Conservation (phyloP, 106 monocot genomes). For the Agapanthus africanus region DNA sequence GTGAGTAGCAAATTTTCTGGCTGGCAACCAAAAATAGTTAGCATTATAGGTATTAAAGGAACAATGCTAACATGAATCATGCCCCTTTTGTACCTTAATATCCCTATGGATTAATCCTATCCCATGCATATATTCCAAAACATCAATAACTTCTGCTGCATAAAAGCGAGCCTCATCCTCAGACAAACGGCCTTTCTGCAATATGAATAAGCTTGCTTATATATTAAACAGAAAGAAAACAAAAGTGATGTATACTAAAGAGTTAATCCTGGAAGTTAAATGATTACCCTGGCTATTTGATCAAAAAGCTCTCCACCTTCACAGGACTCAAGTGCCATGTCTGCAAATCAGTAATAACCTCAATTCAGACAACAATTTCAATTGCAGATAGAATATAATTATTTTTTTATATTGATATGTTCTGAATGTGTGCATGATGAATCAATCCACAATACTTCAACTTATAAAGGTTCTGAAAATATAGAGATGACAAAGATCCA, state of each 20-base stretch:
- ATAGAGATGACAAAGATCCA: neutral
- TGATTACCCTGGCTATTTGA: constrained; percentile 77
- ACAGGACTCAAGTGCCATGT: constrained; percentile 98
- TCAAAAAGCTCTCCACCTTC: constrained; percentile 99
- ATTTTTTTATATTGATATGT: neutral
- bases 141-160: constrained; percentile 96
- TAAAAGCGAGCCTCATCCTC: constrained; percentile 95
- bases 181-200: constrained; percentile 75
- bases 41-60: neutral
- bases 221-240: neutral
- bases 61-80: constrained; percentile 4
- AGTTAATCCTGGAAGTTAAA: neutral
- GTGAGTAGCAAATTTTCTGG: constrained; percentile 97
- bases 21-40: constrained; percentile 49
- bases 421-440: neutral
- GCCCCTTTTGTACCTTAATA: constrained; percentile 67
- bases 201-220: constrained; percentile 8
- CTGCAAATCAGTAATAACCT: constrained; percentile 42
- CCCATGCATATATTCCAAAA: constrained; percentile 85
- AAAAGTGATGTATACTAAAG: constrained; percentile 9
- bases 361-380: constrained; percentile 1
- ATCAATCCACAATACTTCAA: no score
- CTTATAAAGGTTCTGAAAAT: neutral
- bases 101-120: constrained; percentile 94
- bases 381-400: neutral